Evolutionary conservation across 441 rosid genomes (phyloP), one percentile per base, ranked within the genome.

Genomic region (Mallotus japonicus): DNA sequence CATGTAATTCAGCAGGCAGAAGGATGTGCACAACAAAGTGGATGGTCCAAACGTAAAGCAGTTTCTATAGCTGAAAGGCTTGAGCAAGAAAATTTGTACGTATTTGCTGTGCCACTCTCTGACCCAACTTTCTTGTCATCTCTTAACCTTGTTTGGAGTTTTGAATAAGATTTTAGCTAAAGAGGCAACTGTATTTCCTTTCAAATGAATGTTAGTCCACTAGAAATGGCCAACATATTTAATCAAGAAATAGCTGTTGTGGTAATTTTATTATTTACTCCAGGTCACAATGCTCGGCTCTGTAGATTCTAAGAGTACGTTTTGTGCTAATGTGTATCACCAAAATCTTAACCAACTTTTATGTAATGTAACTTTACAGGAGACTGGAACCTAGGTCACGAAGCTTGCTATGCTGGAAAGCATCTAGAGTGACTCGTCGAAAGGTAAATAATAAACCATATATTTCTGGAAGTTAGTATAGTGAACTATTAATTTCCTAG

Each of bases 51-150:
- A 78, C 90, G 87, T 54, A 96, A 89, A 82, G 97, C 97, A 5
- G 88, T 96, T 78, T 96, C 98, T 49, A 92, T 96, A 8, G 99
- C 98, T 2, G 99, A 93, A 86, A 96, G 88, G 86, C 98, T 96
- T 54, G 99, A 96, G 83, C 97, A 93, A 83, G 99, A 96, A 76
- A 96, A 96, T 74, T 86, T 96, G 99, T 96, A 83, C 53, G 97
- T 85, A 73, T 72, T 69, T 75, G 17, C 59, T 11, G 40, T 57
- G 20, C 46, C 47, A 53, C 53, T 47, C 22, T 15, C 70, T 71
- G 24, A 5, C 51, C 42, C 42, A 16, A 32, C 65, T 40, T 56
- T 32, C 17, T 53, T 65, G 62, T 40, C 66, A 67, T 46, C 8
- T 47, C 9, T 61, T 9, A 0, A 1, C 14, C 37, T 71, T 61